Evolutionary conservation across 257 asterid genomes (phyloP).

Genomic region (Cruciata laevipes): DNA sequence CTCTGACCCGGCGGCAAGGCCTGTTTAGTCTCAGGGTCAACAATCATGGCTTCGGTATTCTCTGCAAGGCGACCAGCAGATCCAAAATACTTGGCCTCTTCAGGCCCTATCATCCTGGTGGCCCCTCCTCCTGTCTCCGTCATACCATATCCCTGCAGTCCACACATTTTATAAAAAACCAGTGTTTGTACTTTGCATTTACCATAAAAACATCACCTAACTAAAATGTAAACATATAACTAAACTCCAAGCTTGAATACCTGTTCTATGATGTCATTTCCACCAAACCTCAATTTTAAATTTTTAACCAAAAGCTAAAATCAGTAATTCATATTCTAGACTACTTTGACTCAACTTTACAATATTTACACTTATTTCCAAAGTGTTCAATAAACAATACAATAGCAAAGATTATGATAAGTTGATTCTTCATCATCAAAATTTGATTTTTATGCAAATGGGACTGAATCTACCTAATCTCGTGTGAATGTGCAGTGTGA

Average conservation of each 20-base stretch:
- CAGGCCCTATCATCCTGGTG: slow-evolving; percentile 46
- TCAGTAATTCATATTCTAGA: too few relatives aligned
- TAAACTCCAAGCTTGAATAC: background rate
- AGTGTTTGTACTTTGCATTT: too few relatives aligned
- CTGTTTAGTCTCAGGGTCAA: slow-evolving; percentile 64
- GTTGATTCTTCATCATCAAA: background rate
- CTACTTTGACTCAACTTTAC: background rate
- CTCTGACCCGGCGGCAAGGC: slow-evolving; percentile 60
- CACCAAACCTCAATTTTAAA: background rate
- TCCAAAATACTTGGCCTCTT: slow-evolving; percentile 51
- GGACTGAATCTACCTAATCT: background rate
- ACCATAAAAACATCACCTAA: background rate
- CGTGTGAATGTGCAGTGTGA: background rate
- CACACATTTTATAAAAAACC: background rate
- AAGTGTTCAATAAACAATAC: background rate
- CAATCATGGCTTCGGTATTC: slow-evolving; percentile 71
- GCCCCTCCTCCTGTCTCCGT: slow-evolving; percentile 76
- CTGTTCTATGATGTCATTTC: background rate
- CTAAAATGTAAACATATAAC: background rate
- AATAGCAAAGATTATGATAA: background rate
- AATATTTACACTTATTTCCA: background rate
- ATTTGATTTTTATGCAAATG: background rate
- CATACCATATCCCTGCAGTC: slow-evolving; percentile 74
- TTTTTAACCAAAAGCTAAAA: background rate
- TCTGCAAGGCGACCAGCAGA: slow-evolving; percentile 71